phyloP scores from a whole-genome alignment of 2,329 filamentous ascomycete genomes.

The Podosphaera xanthii region DNA sequence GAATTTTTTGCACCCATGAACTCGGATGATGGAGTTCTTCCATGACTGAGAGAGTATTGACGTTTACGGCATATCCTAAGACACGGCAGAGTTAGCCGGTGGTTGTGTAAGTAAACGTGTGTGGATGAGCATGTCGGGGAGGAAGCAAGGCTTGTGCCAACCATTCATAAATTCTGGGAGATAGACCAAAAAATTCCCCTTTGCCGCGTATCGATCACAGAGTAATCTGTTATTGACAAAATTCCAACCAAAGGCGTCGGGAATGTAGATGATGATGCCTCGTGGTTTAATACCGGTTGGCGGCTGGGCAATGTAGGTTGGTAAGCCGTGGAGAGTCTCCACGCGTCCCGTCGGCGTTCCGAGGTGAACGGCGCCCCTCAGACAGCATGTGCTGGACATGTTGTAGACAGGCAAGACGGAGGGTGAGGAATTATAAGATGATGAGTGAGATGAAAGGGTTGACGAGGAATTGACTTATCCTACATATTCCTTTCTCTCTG shows the following conservation, averaged over 20 bases:
- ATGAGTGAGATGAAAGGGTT: too few species aligned
- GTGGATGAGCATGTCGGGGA: background rate
- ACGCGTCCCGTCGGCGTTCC: constrained; percentile 19
- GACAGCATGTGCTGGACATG: constrained; percentile 13
- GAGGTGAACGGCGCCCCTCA: constrained; percentile 19
- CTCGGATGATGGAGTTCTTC: constrained; percentile 8
- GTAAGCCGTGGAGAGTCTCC: constrained; percentile 21
- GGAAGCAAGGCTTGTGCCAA: constrained; percentile 5
- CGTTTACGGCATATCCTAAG: constrained; percentile 7
- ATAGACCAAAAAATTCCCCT: constrained; percentile 23
- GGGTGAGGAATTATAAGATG: background rate
- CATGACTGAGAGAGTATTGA: constrained; percentile 4
- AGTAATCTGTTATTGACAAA: constrained; percentile 25
- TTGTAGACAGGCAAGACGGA: background rate
- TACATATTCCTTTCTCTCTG: too few species aligned
- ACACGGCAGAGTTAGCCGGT: background rate
- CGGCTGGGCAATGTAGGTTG: constrained; percentile 22
- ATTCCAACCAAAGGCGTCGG: constrained; percentile 28
- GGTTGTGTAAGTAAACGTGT: too few species aligned
- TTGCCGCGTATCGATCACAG: constrained; percentile 25
- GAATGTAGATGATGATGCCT: constrained; percentile 25
- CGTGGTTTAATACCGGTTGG: constrained; percentile 16
- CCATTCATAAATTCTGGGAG: constrained; percentile 29
- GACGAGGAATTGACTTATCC: too few species aligned
- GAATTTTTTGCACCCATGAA: constrained; percentile 8